Conservation (phyloP, 768 basidiomycete species). For the Chalciporus pseudorubinellus region DNA sequence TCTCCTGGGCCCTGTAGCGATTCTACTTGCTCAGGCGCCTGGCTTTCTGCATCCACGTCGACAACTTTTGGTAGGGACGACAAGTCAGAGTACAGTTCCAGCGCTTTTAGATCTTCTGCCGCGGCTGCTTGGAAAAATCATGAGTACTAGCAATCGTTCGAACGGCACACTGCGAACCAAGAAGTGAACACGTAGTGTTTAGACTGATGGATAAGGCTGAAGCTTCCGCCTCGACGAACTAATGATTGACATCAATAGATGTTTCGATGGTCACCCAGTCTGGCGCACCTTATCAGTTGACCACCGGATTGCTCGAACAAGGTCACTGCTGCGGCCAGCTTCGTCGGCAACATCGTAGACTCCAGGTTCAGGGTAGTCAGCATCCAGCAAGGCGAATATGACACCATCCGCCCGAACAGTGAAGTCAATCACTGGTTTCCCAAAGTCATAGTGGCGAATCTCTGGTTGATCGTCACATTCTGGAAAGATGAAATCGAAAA, state of each 20-base stretch:
- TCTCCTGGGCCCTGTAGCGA: slow-evolving; percentile 11
- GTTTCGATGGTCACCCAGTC: neutral
- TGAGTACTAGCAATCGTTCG: neutral
- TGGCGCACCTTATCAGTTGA: slow-evolving; percentile 38
- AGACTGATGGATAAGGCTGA: slow-evolving; percentile 42
- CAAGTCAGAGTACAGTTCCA: slow-evolving; percentile 62
- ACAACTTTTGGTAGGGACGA: slow-evolving; percentile 58
- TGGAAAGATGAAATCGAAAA: slow-evolving; percentile 51
- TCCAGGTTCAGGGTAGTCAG: slow-evolving; percentile 33
- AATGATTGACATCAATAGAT: neutral
- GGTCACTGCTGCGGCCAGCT: slow-evolving; percentile 8
- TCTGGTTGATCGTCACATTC: slow-evolving; percentile 18
- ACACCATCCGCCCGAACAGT: slow-evolving; percentile 34
- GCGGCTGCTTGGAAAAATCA: slow-evolving; percentile 38
- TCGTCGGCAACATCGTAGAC: slow-evolving; percentile 11
- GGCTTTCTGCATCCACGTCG: slow-evolving; percentile 44
- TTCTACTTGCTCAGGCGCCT: slow-evolving; percentile 29
- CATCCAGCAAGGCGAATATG: slow-evolving; percentile 53
- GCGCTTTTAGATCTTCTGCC: slow-evolving; percentile 43
- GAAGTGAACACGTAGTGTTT: slow-evolving; percentile 42
- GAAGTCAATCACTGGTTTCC: slow-evolving; percentile 61
- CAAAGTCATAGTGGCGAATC: slow-evolving; percentile 48
- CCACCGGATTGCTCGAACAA: slow-evolving; percentile 35
- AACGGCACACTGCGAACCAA: slow-evolving; percentile 39
- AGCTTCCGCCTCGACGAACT: slow-evolving; percentile 22